These are phyloP conservation scores for Lepidium sativum DNA, from an alignment of 345 rosid species.

Conservation along the genomic window DNA sequence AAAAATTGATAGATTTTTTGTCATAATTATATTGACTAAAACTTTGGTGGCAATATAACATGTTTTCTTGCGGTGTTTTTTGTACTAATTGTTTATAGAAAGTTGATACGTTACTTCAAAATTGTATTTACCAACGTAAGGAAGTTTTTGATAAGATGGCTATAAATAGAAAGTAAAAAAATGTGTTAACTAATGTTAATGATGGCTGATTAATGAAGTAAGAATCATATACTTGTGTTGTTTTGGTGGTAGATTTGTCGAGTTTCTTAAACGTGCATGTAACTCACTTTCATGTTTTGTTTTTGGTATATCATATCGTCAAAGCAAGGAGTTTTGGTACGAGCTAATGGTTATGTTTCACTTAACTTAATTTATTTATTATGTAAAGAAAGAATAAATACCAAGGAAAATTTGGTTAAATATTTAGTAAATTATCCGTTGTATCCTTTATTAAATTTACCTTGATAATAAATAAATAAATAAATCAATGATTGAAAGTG, in stretches of 20 bases:
- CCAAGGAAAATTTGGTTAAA: no score
- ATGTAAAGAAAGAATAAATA: no score
- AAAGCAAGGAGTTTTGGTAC: slow-evolving; percentile 15
- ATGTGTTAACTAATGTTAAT: not conserved
- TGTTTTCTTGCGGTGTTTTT: no score
- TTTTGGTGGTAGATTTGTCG: not conserved
- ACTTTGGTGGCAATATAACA: no score
- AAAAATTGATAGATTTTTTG: no score
- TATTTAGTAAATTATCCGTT: not conserved
- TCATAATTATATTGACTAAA: no score
- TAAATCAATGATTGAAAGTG: not conserved
- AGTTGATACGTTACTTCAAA: not conserved
- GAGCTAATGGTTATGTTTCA: slow-evolving; percentile 13
- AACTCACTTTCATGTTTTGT: not conserved
- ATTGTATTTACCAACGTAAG: not conserved
- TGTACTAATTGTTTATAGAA: no score
- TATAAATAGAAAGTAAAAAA: no score
- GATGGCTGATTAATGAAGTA: slow-evolving; percentile 1
- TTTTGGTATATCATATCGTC: slow-evolving; percentile 4
- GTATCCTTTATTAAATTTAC: not conserved
- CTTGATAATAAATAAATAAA: not conserved
- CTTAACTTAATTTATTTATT: slow-evolving; percentile 4
- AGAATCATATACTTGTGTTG: not conserved
- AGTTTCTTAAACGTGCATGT: slow-evolving; percentile 6
- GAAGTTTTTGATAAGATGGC: no score